Percentiles rank a stretch among this genome's conserved stretches.
Conservation (phyloP, 2,329 filamentous ascomycete genomes). For the Microsporum audouinii region DNA sequence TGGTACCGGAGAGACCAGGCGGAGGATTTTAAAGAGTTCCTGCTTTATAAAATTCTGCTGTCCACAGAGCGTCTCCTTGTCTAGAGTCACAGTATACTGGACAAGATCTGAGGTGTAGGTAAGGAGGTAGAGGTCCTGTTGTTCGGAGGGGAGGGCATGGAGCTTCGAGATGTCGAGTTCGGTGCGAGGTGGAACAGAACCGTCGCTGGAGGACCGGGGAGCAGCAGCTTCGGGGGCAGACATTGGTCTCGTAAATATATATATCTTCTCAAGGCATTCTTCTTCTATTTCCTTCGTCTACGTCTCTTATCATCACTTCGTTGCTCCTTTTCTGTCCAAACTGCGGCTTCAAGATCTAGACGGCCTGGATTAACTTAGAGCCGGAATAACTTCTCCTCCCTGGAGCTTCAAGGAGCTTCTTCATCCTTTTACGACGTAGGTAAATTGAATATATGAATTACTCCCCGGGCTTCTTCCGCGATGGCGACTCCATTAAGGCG, state of each 20-base stretch:
- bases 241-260: slow-evolving; percentile 22
- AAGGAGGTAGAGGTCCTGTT: slow-evolving; percentile 88
- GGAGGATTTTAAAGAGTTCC: slow-evolving; percentile 87
- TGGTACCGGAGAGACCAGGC: slow-evolving; percentile 65
- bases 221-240: slow-evolving; percentile 26
- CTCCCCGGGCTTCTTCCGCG: background rate
- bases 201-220: slow-evolving; percentile 25
- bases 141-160: slow-evolving; percentile 77
- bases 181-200: slow-evolving; percentile 26
- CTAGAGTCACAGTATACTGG: slow-evolving; percentile 62
- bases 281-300: background rate
- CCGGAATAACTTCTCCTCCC: background rate
- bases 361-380: background rate
- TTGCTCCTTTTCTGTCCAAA: background rate
- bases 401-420: background rate
- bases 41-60: slow-evolving; percentile 89
- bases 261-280: background rate
- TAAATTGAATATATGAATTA: background rate
- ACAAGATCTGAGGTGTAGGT: slow-evolving; percentile 75
- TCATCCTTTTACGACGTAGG: background rate
- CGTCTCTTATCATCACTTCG: background rate
- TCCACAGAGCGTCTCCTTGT: slow-evolving; percentile 67
- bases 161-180: slow-evolving; percentile 87
- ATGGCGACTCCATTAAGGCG: background rate
- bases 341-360: background rate